A percentile compares a stretch with the other conserved stretches of the same genome.
These are phyloP conservation scores for Corylus heterophylla DNA, from an alignment of 306 rosid species.

Conservation along the genomic window DNA sequence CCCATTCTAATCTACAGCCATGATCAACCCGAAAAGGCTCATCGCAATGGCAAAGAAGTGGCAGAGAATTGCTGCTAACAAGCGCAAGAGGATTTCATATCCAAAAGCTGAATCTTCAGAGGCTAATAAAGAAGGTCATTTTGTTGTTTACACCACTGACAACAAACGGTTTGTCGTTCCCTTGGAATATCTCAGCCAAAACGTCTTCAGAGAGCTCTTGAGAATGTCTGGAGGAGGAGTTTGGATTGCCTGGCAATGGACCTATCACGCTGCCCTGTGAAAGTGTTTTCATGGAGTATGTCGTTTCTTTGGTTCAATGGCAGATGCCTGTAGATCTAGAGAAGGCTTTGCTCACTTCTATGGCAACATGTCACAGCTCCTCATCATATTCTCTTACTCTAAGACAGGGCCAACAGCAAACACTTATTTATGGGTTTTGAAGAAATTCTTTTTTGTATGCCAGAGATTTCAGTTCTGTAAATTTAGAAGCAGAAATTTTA, in stretches of 20 bases:
- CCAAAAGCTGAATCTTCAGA: not conserved
- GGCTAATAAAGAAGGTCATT: not conserved
- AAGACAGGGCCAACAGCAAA: not conserved
- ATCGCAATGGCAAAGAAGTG: not conserved
- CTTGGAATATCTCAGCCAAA: constrained; percentile 12
- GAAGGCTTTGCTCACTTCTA: constrained; percentile 18
- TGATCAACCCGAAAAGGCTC: constrained; percentile 4
- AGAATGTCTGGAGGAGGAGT: constrained; percentile 27
- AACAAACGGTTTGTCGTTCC: constrained; percentile 19
- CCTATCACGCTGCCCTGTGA: constrained; percentile 31
- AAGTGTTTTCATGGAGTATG: constrained; percentile 10
- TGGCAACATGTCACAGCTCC: not conserved
- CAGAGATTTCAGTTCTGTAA: not conserved
- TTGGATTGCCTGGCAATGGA: constrained; percentile 23
- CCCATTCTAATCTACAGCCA: not conserved
- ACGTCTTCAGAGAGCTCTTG: constrained; percentile 22
- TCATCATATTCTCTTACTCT: not conserved
- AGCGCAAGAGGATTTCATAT: not conserved
- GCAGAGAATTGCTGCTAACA: not conserved
- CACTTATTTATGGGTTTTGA: not conserved
- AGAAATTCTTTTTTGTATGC: not conserved
- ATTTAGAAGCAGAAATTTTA: not conserved
- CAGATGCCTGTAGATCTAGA: constrained; percentile 13
- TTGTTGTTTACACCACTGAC: constrained; percentile 9
- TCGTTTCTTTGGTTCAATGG: constrained; percentile 7